Percentiles rank a stretch among this genome's conserved stretches.
Evolutionary conservation across 495 filamentous ascomycete genomes (phyloP).

Genomic region (Cenococcum geophilum): DNA sequence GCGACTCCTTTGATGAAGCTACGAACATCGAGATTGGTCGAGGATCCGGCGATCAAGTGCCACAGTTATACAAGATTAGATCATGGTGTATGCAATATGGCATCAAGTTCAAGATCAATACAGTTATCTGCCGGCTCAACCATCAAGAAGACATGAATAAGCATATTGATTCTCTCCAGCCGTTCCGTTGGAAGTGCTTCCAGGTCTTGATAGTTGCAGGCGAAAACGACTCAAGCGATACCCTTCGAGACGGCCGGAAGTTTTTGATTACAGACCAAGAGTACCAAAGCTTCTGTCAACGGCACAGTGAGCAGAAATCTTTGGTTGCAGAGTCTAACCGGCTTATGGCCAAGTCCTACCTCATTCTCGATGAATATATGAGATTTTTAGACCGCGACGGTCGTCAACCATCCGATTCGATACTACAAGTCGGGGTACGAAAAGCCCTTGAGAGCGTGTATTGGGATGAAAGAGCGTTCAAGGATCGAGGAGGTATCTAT

Average conservation of each 20-base stretch:
- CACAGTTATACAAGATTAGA: constrained; percentile 7
- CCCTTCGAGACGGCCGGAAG: background rate
- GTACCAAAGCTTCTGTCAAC: constrained; percentile 4
- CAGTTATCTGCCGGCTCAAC: constrained; percentile 8
- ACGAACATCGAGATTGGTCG: constrained; percentile 13
- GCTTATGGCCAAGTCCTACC: constrained; percentile 5
- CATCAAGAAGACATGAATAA: constrained; percentile 7
- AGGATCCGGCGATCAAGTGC: constrained; percentile 1
- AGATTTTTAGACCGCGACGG: constrained; percentile 4
- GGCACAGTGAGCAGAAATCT: background rate
- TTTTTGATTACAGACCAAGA: constrained; percentile 3
- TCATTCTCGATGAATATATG: constrained; percentile 8
- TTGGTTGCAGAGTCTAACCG: constrained; percentile 6
- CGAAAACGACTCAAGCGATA: constrained; percentile 8
- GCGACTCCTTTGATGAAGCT: constrained; percentile 6
- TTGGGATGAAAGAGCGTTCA: constrained; percentile 4
- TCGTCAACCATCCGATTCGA: constrained; percentile 2
- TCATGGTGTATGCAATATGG: constrained; percentile 6
- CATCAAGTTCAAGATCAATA: constrained; percentile 20
- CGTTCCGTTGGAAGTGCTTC: constrained; percentile 8
- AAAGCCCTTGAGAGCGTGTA: constrained; percentile 2
- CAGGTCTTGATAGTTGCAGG: constrained; percentile 10
- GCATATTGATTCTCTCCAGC: background rate
- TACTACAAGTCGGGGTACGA: background rate
- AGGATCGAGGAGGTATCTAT: constrained; percentile 5